Evolutionary conservation across 1,139 yeast species (phyloP).

Genomic region (Debaryomycetaceae sp.): DNA sequence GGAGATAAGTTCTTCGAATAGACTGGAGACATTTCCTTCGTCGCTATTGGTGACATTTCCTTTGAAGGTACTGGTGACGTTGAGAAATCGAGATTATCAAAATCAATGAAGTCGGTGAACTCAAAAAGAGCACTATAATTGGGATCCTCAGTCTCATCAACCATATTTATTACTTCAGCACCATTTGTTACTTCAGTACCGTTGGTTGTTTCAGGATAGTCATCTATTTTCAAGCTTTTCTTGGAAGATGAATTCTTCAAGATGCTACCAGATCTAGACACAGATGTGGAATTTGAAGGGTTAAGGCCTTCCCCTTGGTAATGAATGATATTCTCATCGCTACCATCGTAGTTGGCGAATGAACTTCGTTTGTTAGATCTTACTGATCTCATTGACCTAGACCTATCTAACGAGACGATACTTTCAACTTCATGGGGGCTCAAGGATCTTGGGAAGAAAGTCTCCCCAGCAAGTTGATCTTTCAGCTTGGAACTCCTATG

Average conservation of each 20-base stretch:
- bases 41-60: too few species aligned
- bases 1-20: slow-evolving; percentile 4
- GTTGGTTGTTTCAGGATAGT: background rate
- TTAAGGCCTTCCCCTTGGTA: slow-evolving; percentile 18
- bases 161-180: too few species aligned
- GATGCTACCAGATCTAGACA: slow-evolving; percentile 45
- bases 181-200: background rate
- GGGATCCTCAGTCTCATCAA: slow-evolving; percentile 8
- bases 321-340: slow-evolving; percentile 41
- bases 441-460: slow-evolving; percentile 66
- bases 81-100: slow-evolving; percentile 42
- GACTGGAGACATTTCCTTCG: slow-evolving; percentile 12
- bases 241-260: slow-evolving; percentile 32
- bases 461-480: slow-evolving; percentile 49
- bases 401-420: slow-evolving; percentile 67
- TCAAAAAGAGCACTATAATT: slow-evolving; percentile 45
- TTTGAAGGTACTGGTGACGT: slow-evolving; percentile 13
- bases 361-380: slow-evolving; percentile 41
- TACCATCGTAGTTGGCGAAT: slow-evolving; percentile 46
- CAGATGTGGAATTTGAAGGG: slow-evolving; percentile 11
- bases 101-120: slow-evolving; percentile 63
- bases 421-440: slow-evolving; percentile 69
- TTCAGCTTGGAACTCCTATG: slow-evolving; percentile 1
- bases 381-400: slow-evolving; percentile 56
- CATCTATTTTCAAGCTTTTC: slow-evolving; percentile 7